Evolutionary conservation across 495 filamentous ascomycete species (phyloP), one percentile per base, ranked within the genome.

Genomic region (Penicillium angulare): DNA sequence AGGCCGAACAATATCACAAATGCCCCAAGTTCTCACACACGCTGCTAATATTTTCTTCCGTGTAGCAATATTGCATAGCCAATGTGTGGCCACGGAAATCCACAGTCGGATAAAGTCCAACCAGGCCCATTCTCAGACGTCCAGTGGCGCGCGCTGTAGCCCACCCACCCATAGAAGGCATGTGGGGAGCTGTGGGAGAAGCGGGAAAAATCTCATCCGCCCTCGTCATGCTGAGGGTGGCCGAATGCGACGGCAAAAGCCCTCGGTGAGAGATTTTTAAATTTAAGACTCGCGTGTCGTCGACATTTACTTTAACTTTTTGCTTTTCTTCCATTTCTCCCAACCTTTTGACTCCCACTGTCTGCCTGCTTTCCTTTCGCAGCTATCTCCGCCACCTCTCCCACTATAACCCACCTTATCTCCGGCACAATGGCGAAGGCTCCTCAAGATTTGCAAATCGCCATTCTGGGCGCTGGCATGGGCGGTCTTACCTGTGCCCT

Each of bases 401-500:
- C 6, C 17, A 7, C 18, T 33, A 21, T n/a, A 34, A 5, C 9
- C 8, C 45, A 40, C n/a, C 40, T 46, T 43, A 57, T 36, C 45
- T 47, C 42, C 58, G 52, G 43, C 47, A 62, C 43, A 31, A 69
- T 69, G 65, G 45, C 61, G 0, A 50, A 61, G 53, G 48, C 63
- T 23, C 66, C 66, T n/a, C 64, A 73, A 48, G 69, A 74, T 56
- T 56, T 76, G 20, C 61, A 64, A 43, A 64, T 76, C 52, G 71
- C 69, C 65, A 73, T 76, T 58, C 48, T 74, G 48, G 72, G 72
- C 56, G 72, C 72, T 10, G 87, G 87, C 47, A 91, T 91, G 87
- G 88, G 87, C 22, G 88, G 88, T 24, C 70, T 92, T 29, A 83
- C 86, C 34, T 78, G 68, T 39, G 87, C 88, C 36, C 77, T 92